Percentiles rank a stretch among this genome's conserved stretches.
These are phyloP conservation scores for Albifimbria verrucaria DNA, from an alignment of 2,329 filamentous ascomycete genomes.

Conservation along the genomic window DNA sequence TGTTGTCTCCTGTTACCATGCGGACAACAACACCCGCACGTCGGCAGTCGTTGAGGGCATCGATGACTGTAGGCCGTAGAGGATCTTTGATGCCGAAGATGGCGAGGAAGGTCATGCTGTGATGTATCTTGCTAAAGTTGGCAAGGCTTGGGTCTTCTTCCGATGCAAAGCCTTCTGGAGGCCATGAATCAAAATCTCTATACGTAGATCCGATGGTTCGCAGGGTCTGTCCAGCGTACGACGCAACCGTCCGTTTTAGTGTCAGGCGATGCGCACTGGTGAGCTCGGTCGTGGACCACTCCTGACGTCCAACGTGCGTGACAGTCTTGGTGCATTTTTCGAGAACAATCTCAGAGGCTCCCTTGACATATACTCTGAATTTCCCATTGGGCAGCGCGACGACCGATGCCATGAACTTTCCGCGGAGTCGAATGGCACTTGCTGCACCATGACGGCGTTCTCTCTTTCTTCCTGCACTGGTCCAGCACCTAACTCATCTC, in stretches of 20 bases:
- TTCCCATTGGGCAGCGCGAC: constrained; percentile 35
- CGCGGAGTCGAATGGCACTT: constrained; percentile 50
- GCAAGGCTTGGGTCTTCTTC: constrained; percentile 47
- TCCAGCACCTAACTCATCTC: constrained; percentile 45
- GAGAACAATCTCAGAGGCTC: constrained; percentile 53
- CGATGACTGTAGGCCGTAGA: constrained; percentile 55
- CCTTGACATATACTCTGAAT: constrained; percentile 51
- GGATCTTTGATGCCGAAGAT: constrained; percentile 64
- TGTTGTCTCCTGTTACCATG: constrained; percentile 53
- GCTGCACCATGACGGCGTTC: constrained; percentile 40
- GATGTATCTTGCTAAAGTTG: constrained; percentile 49
- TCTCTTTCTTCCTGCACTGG: constrained; percentile 40
- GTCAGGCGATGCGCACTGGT: constrained; percentile 49
- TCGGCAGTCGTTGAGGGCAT: constrained; percentile 59
- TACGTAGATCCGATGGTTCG: constrained; percentile 72
- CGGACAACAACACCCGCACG: constrained; percentile 62
- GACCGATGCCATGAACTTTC: constrained; percentile 55
- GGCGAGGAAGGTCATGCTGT: constrained; percentile 32
- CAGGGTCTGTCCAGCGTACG: constrained; percentile 60
- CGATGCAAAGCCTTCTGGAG: constrained; percentile 60
- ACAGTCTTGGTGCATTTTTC: constrained; percentile 34
- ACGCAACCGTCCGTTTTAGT: constrained; percentile 50
- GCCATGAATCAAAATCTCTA: constrained; percentile 67
- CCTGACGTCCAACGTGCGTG: neutral
- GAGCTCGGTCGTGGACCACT: constrained; percentile 33